phyloP scores from a whole-genome alignment of 768 basidiomycete genomes.

The Calocybe cyanea region DNA sequence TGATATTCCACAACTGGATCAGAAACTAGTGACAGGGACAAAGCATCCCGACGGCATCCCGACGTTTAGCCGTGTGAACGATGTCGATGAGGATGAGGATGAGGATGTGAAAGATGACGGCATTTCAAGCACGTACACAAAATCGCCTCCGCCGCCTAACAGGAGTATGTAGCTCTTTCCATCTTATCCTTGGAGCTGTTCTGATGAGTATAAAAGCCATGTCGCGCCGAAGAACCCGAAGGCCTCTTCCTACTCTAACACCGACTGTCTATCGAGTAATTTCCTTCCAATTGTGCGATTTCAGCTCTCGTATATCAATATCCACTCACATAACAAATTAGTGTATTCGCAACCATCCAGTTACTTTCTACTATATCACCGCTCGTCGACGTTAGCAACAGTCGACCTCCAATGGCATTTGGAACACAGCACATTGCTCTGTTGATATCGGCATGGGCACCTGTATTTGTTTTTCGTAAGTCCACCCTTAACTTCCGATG shows the following conservation, averaged over 20 bases:
- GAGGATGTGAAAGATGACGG: slow-evolving; percentile 6
- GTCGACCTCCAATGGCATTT: slow-evolving; percentile 44
- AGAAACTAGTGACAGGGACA: slow-evolving; percentile 11
- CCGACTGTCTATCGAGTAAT: slow-evolving; percentile 50
- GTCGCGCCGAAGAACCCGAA: slow-evolving; percentile 19
- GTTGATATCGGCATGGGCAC: slow-evolving; percentile 57
- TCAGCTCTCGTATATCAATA: not conserved
- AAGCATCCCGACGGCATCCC: slow-evolving; percentile 11
- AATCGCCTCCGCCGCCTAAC: not conserved
- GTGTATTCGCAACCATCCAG: slow-evolving; percentile 43
- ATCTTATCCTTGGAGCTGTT: not conserved
- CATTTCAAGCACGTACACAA: not conserved
- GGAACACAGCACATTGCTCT: slow-evolving; percentile 66
- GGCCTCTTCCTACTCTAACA: slow-evolving; percentile 29
- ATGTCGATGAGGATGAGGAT: slow-evolving; percentile 12
- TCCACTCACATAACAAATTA: slow-evolving; percentile 11
- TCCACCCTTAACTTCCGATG: not conserved
- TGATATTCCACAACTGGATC: slow-evolving; percentile 3
- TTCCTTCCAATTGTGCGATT: slow-evolving; percentile 50
- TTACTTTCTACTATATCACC: slow-evolving; percentile 47
- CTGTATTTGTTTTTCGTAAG: slow-evolving; percentile 51
- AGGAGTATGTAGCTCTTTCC: slow-evolving; percentile 3
- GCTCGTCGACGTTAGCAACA: slow-evolving; percentile 43
- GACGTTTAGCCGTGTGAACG: slow-evolving; percentile 13
- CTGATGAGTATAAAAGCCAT: slow-evolving; percentile 1